Conservation (phyloP, 2,329 filamentous ascomycete genomes). For the Diaporthe nobilis region DNA sequence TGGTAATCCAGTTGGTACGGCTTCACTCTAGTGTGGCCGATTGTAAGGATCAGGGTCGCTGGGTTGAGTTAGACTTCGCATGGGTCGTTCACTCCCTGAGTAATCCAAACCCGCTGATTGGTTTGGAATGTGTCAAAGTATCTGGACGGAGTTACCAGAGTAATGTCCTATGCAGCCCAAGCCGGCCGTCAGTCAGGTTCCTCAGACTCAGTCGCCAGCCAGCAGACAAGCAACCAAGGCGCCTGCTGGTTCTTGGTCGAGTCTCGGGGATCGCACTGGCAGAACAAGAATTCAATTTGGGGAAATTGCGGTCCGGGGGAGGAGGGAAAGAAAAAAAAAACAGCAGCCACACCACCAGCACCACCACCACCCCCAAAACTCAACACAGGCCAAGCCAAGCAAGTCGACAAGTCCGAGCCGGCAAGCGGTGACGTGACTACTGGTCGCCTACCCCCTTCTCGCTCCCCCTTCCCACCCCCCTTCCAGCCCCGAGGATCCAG, state of each 20-base stretch:
- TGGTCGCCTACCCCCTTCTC: slow-evolving; percentile 14
- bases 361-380: neutral
- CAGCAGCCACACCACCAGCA: neutral
- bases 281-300: slow-evolving; percentile 10
- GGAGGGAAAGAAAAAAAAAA: neutral
- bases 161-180: slow-evolving; percentile 25
- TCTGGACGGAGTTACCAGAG: slow-evolving; percentile 22
- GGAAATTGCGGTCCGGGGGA: slow-evolving; percentile 4
- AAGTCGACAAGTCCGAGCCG: neutral
- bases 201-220: neutral
- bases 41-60: slow-evolving; percentile 30
- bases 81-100: slow-evolving; percentile 19
- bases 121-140: slow-evolving; percentile 19
- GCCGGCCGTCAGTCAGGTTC: slow-evolving; percentile 1
- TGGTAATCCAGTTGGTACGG: neutral
- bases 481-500: neutral
- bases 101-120: slow-evolving; percentile 29
- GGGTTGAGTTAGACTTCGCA: slow-evolving; percentile 27
- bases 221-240: neutral
- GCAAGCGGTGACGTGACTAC: slow-evolving; percentile 25
- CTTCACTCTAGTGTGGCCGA: slow-evolving; percentile 18
- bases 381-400: slow-evolving; percentile 2
- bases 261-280: slow-evolving; percentile 14
- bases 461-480: neutral
- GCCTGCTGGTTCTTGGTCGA: slow-evolving; percentile 2